Evolutionary conservation across 1,139 yeast genomes (phyloP).

Genomic region (Debaryomycetaceae sp.): DNA sequence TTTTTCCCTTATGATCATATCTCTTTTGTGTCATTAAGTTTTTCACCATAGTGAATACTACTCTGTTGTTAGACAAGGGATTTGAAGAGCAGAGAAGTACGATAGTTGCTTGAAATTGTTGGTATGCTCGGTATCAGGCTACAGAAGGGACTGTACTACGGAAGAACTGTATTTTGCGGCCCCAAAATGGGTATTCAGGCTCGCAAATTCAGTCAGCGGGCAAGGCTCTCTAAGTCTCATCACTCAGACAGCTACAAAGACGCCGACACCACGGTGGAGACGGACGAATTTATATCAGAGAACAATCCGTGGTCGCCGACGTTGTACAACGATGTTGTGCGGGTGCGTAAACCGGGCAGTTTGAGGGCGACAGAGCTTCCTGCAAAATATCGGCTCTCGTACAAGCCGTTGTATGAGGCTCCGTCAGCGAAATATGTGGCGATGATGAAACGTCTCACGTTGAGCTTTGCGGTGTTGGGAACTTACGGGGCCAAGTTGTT

Average conservation of each 20-base stretch:
- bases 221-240: neutral
- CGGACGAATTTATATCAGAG: slow-evolving; percentile 40
- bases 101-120: neutral
- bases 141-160: neutral
- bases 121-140: neutral
- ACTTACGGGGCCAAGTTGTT: slow-evolving; percentile 53
- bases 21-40: slow-evolving; percentile 7
- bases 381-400: slow-evolving; percentile 45
- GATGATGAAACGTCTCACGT: slow-evolving; percentile 48
- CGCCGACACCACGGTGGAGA: slow-evolving; percentile 35
- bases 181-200: neutral
- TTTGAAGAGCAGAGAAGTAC: neutral
- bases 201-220: neutral
- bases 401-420: slow-evolving; percentile 53
- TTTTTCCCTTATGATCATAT: slow-evolving; percentile 1
- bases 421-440: slow-evolving; percentile 57
- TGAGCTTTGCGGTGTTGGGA: slow-evolving; percentile 55
- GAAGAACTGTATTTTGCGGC: neutral
- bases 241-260: slow-evolving; percentile 21
- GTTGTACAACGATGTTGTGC: slow-evolving; percentile 35
- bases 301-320: slow-evolving; percentile 52
- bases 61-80: neutral
- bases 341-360: slow-evolving; percentile 22
- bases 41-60: neutral
- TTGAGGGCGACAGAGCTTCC: slow-evolving; percentile 31